phyloP scores from a whole-genome alignment of 75 land plant genomes.

The Pseudotsuga menziesii region DNA sequence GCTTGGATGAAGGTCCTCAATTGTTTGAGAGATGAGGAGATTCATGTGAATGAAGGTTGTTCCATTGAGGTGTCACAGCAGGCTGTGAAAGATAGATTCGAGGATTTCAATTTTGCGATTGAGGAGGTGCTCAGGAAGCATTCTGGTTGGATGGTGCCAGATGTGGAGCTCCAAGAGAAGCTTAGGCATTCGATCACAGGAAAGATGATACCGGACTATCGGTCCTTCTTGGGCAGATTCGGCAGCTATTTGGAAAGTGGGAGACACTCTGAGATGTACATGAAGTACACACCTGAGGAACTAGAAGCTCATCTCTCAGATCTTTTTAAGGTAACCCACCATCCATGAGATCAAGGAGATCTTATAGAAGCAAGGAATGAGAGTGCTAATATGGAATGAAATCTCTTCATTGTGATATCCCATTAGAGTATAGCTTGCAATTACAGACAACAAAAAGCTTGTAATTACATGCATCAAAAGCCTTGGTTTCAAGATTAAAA shows the following conservation, averaged over 20 bases:
- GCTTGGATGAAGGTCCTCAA: conserved; percentile 26
- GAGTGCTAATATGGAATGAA: no score
- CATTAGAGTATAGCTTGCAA: no score
- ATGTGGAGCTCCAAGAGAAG: conserved; percentile 27
- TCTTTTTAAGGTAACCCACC: no score
- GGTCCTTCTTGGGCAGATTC: conserved; percentile 18
- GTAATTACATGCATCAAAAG: no score
- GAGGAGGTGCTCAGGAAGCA: conserved; percentile 35
- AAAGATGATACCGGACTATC: conserved; percentile 25
- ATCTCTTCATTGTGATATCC: no score
- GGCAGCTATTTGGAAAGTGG: conserved; percentile 31
- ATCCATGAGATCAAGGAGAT: no score
- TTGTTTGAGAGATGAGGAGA: conserved; percentile 16
- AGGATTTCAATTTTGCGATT: conserved; percentile 29
- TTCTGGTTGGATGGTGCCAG: conserved; percentile 29
- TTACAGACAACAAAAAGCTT: no score
- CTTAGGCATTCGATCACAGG: conserved; percentile 24
- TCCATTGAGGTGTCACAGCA: conserved; percentile 66
- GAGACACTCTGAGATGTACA: no score
- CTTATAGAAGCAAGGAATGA: no score
- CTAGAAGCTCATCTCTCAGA: no score
- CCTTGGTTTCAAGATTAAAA: no score
- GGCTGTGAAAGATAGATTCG: conserved; percentile 23
- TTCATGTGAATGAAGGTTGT: conserved; percentile 11
- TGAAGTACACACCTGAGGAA: no score